Conservation (phyloP, 805 yeast species). For the Yarrowia deformans region DNA sequence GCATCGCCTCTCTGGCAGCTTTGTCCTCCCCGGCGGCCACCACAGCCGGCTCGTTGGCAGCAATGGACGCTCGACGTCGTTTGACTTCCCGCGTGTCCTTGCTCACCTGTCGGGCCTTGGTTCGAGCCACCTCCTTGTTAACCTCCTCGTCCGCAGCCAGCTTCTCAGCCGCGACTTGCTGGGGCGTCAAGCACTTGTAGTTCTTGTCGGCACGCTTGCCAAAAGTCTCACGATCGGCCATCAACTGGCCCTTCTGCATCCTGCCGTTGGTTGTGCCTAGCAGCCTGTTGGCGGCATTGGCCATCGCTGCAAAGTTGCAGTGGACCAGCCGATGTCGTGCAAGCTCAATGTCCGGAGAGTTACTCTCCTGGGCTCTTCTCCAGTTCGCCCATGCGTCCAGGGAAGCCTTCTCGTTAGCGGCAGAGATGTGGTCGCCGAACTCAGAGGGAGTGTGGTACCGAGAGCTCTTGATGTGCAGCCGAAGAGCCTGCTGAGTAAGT, state of each 20-base stretch:
- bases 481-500: slow-evolving; percentile 7
- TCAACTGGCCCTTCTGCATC: not conserved
- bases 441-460: not conserved
- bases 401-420: not conserved
- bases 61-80: not conserved
- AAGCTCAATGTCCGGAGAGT: not conserved
- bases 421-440: not conserved
- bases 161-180: not conserved
- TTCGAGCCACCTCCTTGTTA: not conserved
- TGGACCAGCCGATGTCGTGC: not conserved
- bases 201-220: not conserved
- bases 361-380: slow-evolving; percentile 5
- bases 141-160: slow-evolving; percentile 8
- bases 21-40: not conserved
- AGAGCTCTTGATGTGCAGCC: not conserved
- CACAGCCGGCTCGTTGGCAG: not conserved
- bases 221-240: not conserved
- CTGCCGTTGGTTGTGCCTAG: not conserved
- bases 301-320: not conserved
- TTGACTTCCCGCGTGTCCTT: not conserved
- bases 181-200: slow-evolving; percentile 6
- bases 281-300: not conserved
- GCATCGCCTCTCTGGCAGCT: not conserved
- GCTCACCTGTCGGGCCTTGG: slow-evolving; percentile 1
- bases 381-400: not conserved